Evolutionary conservation across 1,284 basidiomycete genomes (phyloP), one percentile per base, ranked within the genome.

Genomic region (Caloboletus inedulis): DNA sequence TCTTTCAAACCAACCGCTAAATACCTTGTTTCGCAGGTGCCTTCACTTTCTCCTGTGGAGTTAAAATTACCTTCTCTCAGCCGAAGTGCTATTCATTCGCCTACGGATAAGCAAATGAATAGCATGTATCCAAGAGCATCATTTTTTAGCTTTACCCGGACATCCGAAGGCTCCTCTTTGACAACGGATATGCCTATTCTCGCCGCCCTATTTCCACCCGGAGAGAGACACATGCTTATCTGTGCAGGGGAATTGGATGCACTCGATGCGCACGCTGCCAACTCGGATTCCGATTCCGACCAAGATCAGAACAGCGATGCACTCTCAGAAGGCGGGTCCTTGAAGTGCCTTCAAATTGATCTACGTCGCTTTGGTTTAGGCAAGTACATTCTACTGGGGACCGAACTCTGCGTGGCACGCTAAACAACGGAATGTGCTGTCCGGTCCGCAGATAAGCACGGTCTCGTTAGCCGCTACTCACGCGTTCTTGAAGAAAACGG

Each of bases 121-220:
- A 43, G 13, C 21, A 40, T 31, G 47, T 57, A 53, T 47, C 42
- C 58, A 47, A 53, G 68, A 19, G 75, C 84, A n/a, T 80, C 85
- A 8, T 87, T 88, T 70, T 88, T 87, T 68, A 85, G 79, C 56
- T 85, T 88, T 65, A 89, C 86, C n/a, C 76, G 84, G 54, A 87
- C 85, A 16, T 68, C 76, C n/a, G 86, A 89, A 70, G 84, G 85
- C 7, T 84, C 84, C 27, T 87, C 86, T 19, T 70, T 89, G 49
- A 87, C 85, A 3, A 81, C 85, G 1, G 82, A 85, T 45, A 80
- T 81, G 6, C 72, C 77, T 42, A 66, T 83, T 29, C 77, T 89
- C 7, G 80, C 85, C 14, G 71, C 79, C 25, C 70, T 89, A 7
- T 89, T 89, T 64, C 82, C 84, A 19, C 77, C 77, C 12, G 74